A percentile compares a stretch with the other conserved stretches of the same genome.
phyloP scores from a whole-genome alignment of 768 basidiomycete genomes.

The Lactarius quietus region DNA sequence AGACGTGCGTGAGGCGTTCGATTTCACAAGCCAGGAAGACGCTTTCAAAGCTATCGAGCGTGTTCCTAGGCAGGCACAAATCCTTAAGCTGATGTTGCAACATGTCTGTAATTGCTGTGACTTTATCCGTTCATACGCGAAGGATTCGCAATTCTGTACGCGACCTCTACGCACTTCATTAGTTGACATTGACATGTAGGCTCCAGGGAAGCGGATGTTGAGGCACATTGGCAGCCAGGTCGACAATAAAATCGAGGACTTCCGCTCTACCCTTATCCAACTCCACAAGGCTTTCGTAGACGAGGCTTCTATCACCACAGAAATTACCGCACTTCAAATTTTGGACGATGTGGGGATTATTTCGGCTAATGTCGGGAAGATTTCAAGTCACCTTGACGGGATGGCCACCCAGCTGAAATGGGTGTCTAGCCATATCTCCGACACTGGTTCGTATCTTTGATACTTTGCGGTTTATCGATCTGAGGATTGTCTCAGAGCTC shows the following conservation, averaged over 20 bases:
- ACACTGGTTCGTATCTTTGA: not conserved
- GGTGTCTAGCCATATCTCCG: not conserved
- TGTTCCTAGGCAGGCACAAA: not conserved
- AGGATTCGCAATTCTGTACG: not conserved
- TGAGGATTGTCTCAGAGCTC: not conserved
- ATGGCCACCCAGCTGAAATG: not conserved
- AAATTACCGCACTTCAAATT: not conserved
- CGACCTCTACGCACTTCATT: not conserved
- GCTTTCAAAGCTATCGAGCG: not conserved
- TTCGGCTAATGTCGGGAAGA: too few species aligned
- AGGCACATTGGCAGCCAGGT: not conserved
- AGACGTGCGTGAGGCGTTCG: not conserved
- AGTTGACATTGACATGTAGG: not conserved
- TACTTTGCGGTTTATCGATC: not conserved
- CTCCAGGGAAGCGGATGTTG: not conserved
- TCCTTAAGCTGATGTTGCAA: not conserved
- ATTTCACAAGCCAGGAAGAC: not conserved
- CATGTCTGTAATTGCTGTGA: not conserved
- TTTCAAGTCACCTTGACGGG: not conserved
- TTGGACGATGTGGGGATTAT: not conserved
- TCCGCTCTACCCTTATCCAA: not conserved
- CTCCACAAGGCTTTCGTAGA: not conserved
- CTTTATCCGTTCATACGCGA: not conserved
- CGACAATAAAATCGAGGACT: not conserved
- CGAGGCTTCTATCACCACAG: not conserved